A percentile compares a stretch with the other conserved stretches of the same genome.
Evolutionary conservation across 2,329 filamentous ascomycete species (phyloP).

Genomic region (Orbilia blumenaviensis): DNA sequence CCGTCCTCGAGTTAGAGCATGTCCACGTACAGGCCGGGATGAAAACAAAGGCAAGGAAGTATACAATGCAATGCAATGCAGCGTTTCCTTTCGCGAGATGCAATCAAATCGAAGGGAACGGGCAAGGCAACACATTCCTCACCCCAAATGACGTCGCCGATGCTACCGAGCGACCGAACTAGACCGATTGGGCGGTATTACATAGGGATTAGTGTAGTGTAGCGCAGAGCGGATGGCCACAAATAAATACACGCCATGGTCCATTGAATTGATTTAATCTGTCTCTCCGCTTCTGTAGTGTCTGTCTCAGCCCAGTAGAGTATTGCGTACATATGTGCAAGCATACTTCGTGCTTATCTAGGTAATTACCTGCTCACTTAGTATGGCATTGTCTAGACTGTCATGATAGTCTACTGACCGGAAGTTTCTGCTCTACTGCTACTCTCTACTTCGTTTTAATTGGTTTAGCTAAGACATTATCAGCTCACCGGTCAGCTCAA

Average conservation of each 20-base stretch:
- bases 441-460: too few relatives aligned
- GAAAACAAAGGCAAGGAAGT: not conserved
- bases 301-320: not conserved
- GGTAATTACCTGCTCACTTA: too few relatives aligned
- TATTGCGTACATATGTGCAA: too few relatives aligned
- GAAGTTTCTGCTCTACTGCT: too few relatives aligned
- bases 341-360: too few relatives aligned
- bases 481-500: too few relatives aligned
- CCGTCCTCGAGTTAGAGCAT: too few relatives aligned
- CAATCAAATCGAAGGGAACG: constrained; percentile 8
- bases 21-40: too few relatives aligned
- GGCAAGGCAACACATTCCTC: constrained; percentile 51
- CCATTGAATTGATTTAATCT: not conserved
- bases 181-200: too few relatives aligned
- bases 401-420: not conserved
- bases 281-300: not conserved
- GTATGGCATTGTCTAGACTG: not conserved
- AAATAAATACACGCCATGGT: constrained; percentile 7
- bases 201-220: not conserved
- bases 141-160: constrained; percentile 38
- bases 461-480: too few relatives aligned
- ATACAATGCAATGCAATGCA: not conserved
- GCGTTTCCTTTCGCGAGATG: constrained; percentile 8
- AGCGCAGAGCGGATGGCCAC: not conserved
- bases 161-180: not conserved